These are phyloP conservation scores for Galerina marginata DNA, from an alignment of 768 basidiomycete species.

Conservation along the genomic window DNA sequence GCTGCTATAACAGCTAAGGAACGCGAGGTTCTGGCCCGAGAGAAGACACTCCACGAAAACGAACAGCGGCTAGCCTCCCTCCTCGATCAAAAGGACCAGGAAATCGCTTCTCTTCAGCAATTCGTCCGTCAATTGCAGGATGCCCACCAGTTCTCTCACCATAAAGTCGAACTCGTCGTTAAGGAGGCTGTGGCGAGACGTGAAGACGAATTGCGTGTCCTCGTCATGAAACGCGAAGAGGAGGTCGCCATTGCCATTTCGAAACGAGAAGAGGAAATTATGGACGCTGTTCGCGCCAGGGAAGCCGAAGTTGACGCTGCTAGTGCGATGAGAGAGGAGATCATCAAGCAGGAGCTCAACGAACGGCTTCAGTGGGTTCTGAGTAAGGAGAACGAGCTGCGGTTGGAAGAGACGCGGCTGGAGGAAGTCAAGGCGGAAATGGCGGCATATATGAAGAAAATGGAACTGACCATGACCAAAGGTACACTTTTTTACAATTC, in stretches of 20 bases:
- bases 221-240: conserved; percentile 71
- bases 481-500: too few relatives aligned
- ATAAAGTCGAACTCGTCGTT: conserved; percentile 48
- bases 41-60: conserved; percentile 56
- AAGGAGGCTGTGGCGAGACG: conserved; percentile 64
- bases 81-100: conserved; percentile 62
- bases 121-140: conserved; percentile 51
- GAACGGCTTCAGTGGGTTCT: conserved; percentile 54
- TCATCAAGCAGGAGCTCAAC: conserved; percentile 59
- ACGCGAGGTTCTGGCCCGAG: conserved; percentile 64
- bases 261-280: conserved; percentile 71
- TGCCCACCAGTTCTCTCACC: conserved; percentile 19
- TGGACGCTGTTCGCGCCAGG: conserved; percentile 66
- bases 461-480: conserved; percentile 40
- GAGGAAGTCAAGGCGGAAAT: conserved; percentile 50
- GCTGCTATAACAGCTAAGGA: conserved; percentile 60
- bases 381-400: conserved; percentile 58
- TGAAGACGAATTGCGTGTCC: conserved; percentile 70
- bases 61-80: conserved; percentile 56
- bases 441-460: conserved; percentile 52
- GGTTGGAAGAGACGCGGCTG: conserved; percentile 54
- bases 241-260: conserved; percentile 71
- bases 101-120: conserved; percentile 56
- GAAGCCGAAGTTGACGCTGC: conserved; percentile 69
- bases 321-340: conserved; percentile 57